These are phyloP conservation scores for Lentinula detonsa DNA, from an alignment of 768 basidiomycete species.

Conservation along the genomic window DNA sequence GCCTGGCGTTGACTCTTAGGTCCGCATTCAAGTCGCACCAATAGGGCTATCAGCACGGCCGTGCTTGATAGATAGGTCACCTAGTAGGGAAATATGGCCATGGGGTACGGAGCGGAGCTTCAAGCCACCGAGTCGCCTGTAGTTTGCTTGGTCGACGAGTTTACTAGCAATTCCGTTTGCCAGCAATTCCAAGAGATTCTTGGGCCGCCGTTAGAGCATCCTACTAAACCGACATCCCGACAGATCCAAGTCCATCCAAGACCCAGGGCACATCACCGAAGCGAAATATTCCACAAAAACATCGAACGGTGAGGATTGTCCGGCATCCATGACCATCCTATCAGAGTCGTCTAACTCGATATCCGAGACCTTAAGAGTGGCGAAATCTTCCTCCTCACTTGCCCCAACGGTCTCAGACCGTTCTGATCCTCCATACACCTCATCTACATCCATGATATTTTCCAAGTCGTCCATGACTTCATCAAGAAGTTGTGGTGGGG, in stretches of 20 bases:
- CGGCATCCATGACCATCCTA: not conserved
- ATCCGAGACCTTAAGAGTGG: not conserved
- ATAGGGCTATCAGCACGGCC: too few relatives aligned
- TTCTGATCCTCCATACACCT: not conserved
- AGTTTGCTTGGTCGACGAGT: too few relatives aligned
- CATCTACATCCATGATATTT: not conserved
- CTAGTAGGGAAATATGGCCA: too few relatives aligned
- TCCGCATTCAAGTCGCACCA: too few relatives aligned
- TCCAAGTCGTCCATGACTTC: not conserved
- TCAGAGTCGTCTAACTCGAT: not conserved
- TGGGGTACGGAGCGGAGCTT: too few relatives aligned
- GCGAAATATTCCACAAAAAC: not conserved
- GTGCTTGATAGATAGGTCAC: too few relatives aligned
- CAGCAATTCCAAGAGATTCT: too few relatives aligned
- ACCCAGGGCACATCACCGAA: constrained; percentile 1
- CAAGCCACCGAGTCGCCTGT: too few relatives aligned
- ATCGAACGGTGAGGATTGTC: not conserved
- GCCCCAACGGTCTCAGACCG: not conserved
- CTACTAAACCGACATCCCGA: not conserved
- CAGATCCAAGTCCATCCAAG: not conserved
- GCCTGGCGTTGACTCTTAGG: too few relatives aligned
- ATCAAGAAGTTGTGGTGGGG: not conserved
- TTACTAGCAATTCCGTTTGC: too few relatives aligned
- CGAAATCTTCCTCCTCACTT: not conserved
- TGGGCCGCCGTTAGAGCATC: not conserved